Conservation (phyloP, 495 filamentous ascomycete species). For the Bacidia gigantensis region DNA sequence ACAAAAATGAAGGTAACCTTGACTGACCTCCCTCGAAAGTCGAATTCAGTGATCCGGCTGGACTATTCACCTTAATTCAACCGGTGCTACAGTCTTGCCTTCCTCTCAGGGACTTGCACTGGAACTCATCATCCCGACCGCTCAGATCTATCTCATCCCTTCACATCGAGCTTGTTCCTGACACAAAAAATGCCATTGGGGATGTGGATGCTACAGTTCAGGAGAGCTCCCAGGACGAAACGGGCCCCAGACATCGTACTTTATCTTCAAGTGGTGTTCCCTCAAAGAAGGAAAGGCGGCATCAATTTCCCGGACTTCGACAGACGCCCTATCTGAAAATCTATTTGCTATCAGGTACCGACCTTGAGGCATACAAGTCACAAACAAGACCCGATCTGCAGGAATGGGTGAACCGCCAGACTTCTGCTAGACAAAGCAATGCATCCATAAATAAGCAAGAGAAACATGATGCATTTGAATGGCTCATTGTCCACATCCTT, state of each 20-base stretch:
- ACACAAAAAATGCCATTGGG: slow-evolving; percentile 23
- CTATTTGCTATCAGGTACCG: slow-evolving; percentile 77
- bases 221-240: slow-evolving; percentile 21
- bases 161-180: slow-evolving; percentile 70
- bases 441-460: slow-evolving; percentile 43
- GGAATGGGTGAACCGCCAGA: slow-evolving; percentile 81
- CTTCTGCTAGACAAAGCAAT: slow-evolving; percentile 32
- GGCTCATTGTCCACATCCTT: slow-evolving; percentile 87
- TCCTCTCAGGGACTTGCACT: slow-evolving; percentile 85
- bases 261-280: not conserved
- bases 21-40: slow-evolving; percentile 20
- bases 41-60: slow-evolving; percentile 77
- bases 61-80: slow-evolving; percentile 68
- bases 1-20: not conserved
- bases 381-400: slow-evolving; percentile 61
- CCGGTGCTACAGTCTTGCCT: slow-evolving; percentile 62
- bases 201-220: slow-evolving; percentile 14
- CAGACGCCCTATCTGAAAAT: slow-evolving; percentile 92
- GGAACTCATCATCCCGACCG: slow-evolving; percentile 86
- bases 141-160: slow-evolving; percentile 84
- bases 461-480: slow-evolving; percentile 92
- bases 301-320: slow-evolving; percentile 89
- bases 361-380: slow-evolving; percentile 83
- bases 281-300: slow-evolving; percentile 48
- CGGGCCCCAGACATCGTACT: slow-evolving; percentile 13